Base-by-base conservation (phyloP, 352 stramenopile genomes). In the Pythium monospermum region DNA sequence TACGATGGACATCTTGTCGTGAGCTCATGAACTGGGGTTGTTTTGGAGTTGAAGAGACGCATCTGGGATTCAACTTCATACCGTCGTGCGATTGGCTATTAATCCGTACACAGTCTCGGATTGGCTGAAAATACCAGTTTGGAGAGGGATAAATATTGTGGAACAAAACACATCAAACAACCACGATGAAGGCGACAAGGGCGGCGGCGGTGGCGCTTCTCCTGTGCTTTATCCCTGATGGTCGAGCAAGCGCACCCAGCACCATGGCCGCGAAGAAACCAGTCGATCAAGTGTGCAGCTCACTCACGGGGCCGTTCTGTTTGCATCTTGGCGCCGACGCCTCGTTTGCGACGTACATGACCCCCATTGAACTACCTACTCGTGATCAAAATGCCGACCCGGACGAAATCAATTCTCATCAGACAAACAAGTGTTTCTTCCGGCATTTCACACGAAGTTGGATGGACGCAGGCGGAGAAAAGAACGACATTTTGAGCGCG, bases 1-100 rank as follows among this genome's bases (percentile, higher is more conserved):
- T 15, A 89, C 76, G 36, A 91, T 64, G 30, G 82, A 90, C 82
- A 93, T 88, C 8, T n/a, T n/a, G n/a, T n/a, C n/a, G n/a, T n/a
- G n/a, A n/a, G n/a, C n/a, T n/a, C n/a, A n/a, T n/a, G n/a, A n/a
- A n/a, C n/a, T n/a, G n/a, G n/a, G n/a, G n/a, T n/a, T n/a, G n/a
- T n/a, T n/a, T n/a, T n/a, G n/a, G n/a, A n/a, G n/a, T n/a, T n/a
- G n/a, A n/a, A n/a, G n/a, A n/a, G n/a, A n/a, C n/a, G n/a, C n/a
- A n/a, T n/a, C n/a, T n/a, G n/a, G n/a, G n/a, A n/a, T n/a, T n/a
- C n/a, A n/a, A n/a, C n/a, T n/a, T n/a, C n/a, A n/a, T n/a, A n/a
- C n/a, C n/a, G n/a, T n/a, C n/a, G n/a, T n/a, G n/a, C n/a, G n/a
- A n/a, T n/a, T n/a, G n/a, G n/a, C n/a, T n/a, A n/a, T n/a, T n/a